Evolutionary conservation across 176 grass and related monocot genomes (phyloP).

Genomic region (Bonia amplexicaulis): DNA sequence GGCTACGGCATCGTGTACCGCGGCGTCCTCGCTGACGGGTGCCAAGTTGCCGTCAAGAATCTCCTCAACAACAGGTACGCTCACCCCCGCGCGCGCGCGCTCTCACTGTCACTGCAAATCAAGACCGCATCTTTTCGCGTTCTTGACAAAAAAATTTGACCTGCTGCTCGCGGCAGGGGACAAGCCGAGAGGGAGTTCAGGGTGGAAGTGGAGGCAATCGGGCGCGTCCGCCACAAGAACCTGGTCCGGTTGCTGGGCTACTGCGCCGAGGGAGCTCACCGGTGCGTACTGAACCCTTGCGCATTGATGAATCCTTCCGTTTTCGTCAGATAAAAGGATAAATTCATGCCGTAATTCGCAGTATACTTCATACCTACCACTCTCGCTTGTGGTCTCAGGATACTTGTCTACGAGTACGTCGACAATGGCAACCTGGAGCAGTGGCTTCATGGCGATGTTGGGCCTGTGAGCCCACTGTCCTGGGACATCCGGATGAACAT

Average conservation of each 20-base stretch:
- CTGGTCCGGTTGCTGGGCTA: constrained; percentile 73
- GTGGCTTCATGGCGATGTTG: constrained; percentile 76
- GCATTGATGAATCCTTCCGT: not conserved
- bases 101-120: not conserved
- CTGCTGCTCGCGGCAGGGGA: constrained; percentile 33
- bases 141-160: not conserved
- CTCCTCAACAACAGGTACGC: constrained; percentile 79
- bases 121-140: not conserved
- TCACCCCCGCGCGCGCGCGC: not conserved
- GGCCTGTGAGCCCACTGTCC: constrained; percentile 53
- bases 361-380: not conserved
- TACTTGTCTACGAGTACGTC: constrained; percentile 86
- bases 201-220: constrained; percentile 93
- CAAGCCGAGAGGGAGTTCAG: constrained; percentile 87
- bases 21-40: constrained; percentile 57
- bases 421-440: constrained; percentile 91
- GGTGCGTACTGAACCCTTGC: constrained; percentile 13
- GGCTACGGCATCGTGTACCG: constrained; percentile 94
- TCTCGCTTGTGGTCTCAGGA: constrained; percentile 48
- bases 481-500: constrained; percentile 81
- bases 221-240: constrained; percentile 87
- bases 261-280: constrained; percentile 78
- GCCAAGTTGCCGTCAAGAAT: constrained; percentile 83
- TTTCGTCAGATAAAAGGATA: not conserved
- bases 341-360: not conserved